phyloP scores from a whole-genome alignment of 1,139 yeast species.

The Eremothecium gossypii region DNA sequence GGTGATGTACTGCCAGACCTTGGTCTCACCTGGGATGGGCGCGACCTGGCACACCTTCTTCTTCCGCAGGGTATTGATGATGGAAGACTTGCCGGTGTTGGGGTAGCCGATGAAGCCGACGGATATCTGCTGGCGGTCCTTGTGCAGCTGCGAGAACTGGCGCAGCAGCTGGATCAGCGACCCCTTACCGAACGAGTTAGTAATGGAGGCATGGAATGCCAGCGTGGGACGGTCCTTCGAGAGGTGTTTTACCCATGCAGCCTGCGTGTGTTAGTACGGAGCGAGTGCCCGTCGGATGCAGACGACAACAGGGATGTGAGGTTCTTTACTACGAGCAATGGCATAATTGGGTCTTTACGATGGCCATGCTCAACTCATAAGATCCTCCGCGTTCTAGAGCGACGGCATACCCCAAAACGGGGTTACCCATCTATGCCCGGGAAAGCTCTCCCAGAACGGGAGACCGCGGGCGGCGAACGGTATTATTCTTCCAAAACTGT shows the following conservation, averaged over 20 bases:
- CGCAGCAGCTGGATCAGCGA: constrained; percentile 85
- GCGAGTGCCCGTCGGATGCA: constrained; percentile 19
- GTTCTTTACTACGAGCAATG: constrained; percentile 63
- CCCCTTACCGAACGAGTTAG: constrained; percentile 96
- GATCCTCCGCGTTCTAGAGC: constrained; percentile 31
- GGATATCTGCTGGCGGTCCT: constrained; percentile 90
- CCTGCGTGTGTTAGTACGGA: constrained; percentile 40
- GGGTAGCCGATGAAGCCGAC: constrained; percentile 98
- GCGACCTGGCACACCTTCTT: constrained; percentile 97
- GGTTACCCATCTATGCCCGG: constrained; percentile 12
- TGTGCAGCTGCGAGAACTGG: constrained; percentile 83
- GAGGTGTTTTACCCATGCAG: constrained; percentile 96
- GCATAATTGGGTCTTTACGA: constrained; percentile 13
- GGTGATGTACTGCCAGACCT: constrained; percentile 98
- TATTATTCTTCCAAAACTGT: constrained; percentile 87
- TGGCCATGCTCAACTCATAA: constrained; percentile 57
- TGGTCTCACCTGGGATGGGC: constrained; percentile 98
- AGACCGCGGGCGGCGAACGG: constrained; percentile 44
- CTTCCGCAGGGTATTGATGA: constrained; percentile 83
- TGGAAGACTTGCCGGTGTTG: constrained; percentile 92
- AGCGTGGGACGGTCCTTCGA: constrained; percentile 89
- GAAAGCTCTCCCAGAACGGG: constrained; percentile 29
- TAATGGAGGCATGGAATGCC: constrained; percentile 96
- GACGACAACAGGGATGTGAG: constrained; percentile 38
- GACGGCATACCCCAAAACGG: constrained; percentile 5